Percentiles rank a stretch among this genome's conserved stretches.
Conservation (phyloP, 2,329 filamentous ascomycete species). For the Fusarium nurragi region DNA sequence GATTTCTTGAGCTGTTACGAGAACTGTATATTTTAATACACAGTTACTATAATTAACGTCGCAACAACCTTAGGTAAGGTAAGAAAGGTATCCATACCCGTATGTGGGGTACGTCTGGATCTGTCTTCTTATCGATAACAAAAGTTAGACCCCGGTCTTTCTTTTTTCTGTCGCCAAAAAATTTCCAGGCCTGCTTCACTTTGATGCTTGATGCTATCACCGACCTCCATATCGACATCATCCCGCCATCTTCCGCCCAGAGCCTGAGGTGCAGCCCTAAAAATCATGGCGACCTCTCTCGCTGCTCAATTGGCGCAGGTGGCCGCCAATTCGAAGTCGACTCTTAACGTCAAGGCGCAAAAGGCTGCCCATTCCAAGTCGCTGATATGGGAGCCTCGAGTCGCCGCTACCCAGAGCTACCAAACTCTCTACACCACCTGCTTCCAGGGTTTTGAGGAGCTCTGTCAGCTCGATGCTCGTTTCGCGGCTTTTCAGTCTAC, state of each 20-base stretch:
- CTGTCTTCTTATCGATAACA: constrained; percentile 48
- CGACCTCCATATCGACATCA: constrained; percentile 33
- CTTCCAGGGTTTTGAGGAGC: constrained; percentile 86
- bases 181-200: constrained; percentile 43
- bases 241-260: constrained; percentile 36
- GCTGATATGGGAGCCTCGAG: constrained; percentile 86
- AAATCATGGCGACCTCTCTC: constrained; percentile 81
- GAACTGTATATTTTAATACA: neutral
- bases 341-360: constrained; percentile 92
- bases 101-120: neutral
- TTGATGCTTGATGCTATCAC: constrained; percentile 30
- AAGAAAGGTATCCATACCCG: neutral
- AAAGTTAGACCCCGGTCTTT: constrained; percentile 28
- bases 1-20: neutral
- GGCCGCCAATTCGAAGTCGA: constrained; percentile 86
- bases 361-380: constrained; percentile 93
- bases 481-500: constrained; percentile 79
- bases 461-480: constrained; percentile 85
- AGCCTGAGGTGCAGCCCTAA: constrained; percentile 40
- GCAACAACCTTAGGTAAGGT: neutral
- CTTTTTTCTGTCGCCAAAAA: constrained; percentile 44
- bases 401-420: constrained; percentile 89
- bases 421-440: constrained; percentile 89
- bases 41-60: neutral
- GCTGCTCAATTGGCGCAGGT: constrained; percentile 95